These are phyloP conservation scores for Cryptococcus neoformans DNA, from an alignment of 1,284 basidiomycete genomes.

Conservation along the genomic window DNA sequence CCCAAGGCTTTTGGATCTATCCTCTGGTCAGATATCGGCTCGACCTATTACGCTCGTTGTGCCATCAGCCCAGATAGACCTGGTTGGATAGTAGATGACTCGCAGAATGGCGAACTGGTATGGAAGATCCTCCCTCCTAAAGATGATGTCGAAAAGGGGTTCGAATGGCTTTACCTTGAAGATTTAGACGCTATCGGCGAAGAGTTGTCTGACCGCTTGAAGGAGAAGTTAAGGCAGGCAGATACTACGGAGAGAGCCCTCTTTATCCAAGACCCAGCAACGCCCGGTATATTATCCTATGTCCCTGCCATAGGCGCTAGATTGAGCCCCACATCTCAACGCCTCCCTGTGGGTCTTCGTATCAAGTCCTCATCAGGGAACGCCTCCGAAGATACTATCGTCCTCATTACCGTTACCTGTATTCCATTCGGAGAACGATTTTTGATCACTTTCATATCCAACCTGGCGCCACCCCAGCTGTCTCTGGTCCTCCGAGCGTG, in stretches of 20 bases:
- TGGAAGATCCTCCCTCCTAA: not conserved
- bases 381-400: not conserved
- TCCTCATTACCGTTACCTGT: not conserved
- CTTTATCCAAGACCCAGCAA: conserved; percentile 16
- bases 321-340: not conserved
- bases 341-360: conserved; percentile 14
- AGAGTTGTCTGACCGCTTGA: conserved; percentile 2
- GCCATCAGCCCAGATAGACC: conserved; percentile 10
- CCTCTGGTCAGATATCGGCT: conserved; percentile 36
- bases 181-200: conserved; percentile 7
- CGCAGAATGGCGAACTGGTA: not conserved
- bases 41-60: conserved; percentile 28
- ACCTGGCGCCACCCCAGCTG: conserved; percentile 4
- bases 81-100: conserved; percentile 14
- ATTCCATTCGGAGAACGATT: no score
- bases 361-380: not conserved
- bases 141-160: not conserved
- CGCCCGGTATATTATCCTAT: conserved; percentile 14
- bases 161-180: conserved; percentile 15
- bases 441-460: no score
- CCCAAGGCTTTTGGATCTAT: conserved; percentile 24
- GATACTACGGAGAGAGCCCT: conserved; percentile 3
- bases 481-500: conserved; percentile 11
- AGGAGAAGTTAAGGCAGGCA: not conserved
- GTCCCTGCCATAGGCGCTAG: conserved; percentile 7